Percentiles rank a stretch among this genome's conserved stretches.
phyloP scores from a whole-genome alignment of 2,329 filamentous ascomycete species.

The Plectosphaerella plurivora region DNA sequence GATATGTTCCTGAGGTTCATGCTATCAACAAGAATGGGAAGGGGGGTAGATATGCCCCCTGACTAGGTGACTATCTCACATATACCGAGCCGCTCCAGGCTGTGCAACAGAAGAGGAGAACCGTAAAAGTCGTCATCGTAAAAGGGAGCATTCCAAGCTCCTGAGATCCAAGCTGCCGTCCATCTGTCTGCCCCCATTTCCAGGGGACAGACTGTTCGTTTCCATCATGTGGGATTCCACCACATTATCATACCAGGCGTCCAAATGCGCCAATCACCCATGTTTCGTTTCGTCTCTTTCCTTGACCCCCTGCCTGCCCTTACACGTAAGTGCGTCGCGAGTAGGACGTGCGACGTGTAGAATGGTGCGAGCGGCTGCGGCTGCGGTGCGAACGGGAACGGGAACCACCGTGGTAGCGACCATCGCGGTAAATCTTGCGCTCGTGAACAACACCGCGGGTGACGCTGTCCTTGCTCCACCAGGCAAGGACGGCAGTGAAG shows the following conservation, averaged over 20 bases:
- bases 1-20: not conserved
- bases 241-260: constrained; percentile 6
- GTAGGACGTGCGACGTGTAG: constrained; percentile 10
- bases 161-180: not conserved
- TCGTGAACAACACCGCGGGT: constrained; percentile 32
- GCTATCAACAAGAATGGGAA: not conserved
- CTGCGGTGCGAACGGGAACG: constrained; percentile 25
- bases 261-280: not conserved
- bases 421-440: constrained; percentile 39
- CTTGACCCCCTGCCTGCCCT: not conserved
- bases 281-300: not conserved
- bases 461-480: constrained; percentile 44
- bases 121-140: constrained; percentile 8
- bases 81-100: too few species aligned
- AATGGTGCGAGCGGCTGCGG: constrained; percentile 29
- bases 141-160: not conserved
- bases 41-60: not conserved
- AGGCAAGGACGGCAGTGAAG: constrained; percentile 68
- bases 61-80: too few species aligned
- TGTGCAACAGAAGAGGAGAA: not conserved
- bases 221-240: not conserved
- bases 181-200: too few species aligned
- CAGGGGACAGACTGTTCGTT: too few species aligned
- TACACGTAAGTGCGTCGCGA: constrained; percentile 15
- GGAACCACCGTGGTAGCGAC: constrained; percentile 15